Evolutionary conservation across 2,329 filamentous ascomycete species (phyloP).

Genomic region (Epichloe sibirici): DNA sequence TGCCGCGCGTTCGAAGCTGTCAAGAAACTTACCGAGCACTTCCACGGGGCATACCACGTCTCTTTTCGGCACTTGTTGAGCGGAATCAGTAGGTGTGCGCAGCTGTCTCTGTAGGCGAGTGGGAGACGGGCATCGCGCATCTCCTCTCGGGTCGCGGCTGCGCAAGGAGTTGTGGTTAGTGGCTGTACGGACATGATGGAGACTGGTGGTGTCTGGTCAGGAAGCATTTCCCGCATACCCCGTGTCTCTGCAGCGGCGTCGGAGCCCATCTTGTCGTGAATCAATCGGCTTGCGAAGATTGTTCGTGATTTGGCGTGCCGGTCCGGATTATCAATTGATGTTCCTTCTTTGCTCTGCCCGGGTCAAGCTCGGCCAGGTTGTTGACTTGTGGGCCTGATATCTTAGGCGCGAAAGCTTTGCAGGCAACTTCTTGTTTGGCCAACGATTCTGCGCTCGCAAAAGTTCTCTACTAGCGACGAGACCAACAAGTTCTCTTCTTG

Average conservation of each 20-base stretch:
- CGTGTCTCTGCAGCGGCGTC: slow-evolving; percentile 25
- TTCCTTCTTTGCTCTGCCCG: slow-evolving; percentile 11
- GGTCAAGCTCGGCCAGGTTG: slow-evolving; percentile 17
- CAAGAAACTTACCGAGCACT: slow-evolving; percentile 66
- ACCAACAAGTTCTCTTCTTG: no score
- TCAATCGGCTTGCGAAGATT: slow-evolving; percentile 22
- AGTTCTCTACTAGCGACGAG: no score
- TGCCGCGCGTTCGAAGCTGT: background rate
- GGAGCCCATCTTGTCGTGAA: slow-evolving; percentile 22
- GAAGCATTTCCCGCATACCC: slow-evolving; percentile 19
- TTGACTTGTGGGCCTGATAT: slow-evolving; percentile 13
- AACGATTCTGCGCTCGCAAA: no score
- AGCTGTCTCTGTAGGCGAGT: slow-evolving; percentile 86
- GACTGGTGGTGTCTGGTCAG: background rate
- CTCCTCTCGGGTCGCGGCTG: slow-evolving; percentile 74
- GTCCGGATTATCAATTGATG: slow-evolving; percentile 13
- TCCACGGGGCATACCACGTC: slow-evolving; percentile 93
- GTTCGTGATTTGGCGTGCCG: slow-evolving; percentile 13
- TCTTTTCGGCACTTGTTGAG: slow-evolving; percentile 89
- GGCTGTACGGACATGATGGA: background rate
- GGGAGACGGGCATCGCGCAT: slow-evolving; percentile 88
- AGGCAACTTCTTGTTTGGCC: no score
- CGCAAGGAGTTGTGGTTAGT: background rate
- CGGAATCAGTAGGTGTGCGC: slow-evolving; percentile 86
- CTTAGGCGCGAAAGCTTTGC: slow-evolving; percentile 9